Conservation (phyloP, 805 yeast genomes). For the Candida pseudofarinosa region DNA sequence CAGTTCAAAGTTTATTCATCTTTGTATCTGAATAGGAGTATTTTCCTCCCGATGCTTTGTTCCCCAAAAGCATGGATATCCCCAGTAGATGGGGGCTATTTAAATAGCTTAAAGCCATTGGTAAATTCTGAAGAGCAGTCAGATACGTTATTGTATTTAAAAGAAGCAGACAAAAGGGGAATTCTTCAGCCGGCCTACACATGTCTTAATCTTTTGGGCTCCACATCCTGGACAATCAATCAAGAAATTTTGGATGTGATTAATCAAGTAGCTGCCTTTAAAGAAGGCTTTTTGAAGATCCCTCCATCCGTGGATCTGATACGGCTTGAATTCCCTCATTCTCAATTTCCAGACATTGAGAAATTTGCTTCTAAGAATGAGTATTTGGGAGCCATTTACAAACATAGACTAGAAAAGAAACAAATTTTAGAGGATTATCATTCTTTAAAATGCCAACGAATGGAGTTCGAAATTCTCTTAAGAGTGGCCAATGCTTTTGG, state of each 20-base stretch:
- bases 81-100: constrained; percentile 33
- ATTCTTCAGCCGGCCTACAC: constrained; percentile 27
- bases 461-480: constrained; percentile 15
- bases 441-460: constrained; percentile 13
- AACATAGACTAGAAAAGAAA: constrained; percentile 1
- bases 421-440: constrained; percentile 8
- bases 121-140: constrained; percentile 16
- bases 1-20: constrained; percentile 10
- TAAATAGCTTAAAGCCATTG: constrained; percentile 20
- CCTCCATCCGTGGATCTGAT: constrained; percentile 16
- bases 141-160: constrained; percentile 16
- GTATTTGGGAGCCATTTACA: constrained; percentile 2
- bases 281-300: constrained; percentile 21
- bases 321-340: background rate
- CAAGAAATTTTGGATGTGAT: constrained; percentile 19
- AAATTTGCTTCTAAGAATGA: background rate
- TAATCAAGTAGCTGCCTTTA: constrained; percentile 14
- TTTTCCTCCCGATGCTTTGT: constrained; percentile 34
- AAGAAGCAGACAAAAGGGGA: constrained; percentile 26
- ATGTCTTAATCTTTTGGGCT: constrained; percentile 26
- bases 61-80: constrained; percentile 35
- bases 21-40: constrained; percentile 8
- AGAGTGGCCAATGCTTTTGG: constrained; percentile 23
- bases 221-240: constrained; percentile 35
- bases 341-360: background rate